Conservation (phyloP, 306 rosid species). For the apple (Malus domestica) region ASM211411v1 NC_041797.1:11308001-11308500, state of each 20-base stretch:
- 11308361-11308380: background rate
- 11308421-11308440: background rate
- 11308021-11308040: background rate
- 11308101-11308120: background rate
- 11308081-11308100: background rate
- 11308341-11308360: background rate
- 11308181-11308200: background rate
- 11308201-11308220: background rate
- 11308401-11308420: background rate
- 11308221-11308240: background rate
- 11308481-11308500: background rate
- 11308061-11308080: background rate
- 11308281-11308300: background rate
- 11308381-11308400: background rate
- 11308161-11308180: background rate
- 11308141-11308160: background rate
- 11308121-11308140: constrained; percentile 5
- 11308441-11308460: background rate
- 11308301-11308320: background rate
- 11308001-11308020: background rate
- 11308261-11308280: background rate
- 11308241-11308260: background rate
- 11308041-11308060: background rate
- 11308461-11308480: background rate
- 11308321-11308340: background rate